phyloP scores from a whole-genome alignment of 352 stramenopile genomes.

The Pseudoperonospora humuli region DNA sequence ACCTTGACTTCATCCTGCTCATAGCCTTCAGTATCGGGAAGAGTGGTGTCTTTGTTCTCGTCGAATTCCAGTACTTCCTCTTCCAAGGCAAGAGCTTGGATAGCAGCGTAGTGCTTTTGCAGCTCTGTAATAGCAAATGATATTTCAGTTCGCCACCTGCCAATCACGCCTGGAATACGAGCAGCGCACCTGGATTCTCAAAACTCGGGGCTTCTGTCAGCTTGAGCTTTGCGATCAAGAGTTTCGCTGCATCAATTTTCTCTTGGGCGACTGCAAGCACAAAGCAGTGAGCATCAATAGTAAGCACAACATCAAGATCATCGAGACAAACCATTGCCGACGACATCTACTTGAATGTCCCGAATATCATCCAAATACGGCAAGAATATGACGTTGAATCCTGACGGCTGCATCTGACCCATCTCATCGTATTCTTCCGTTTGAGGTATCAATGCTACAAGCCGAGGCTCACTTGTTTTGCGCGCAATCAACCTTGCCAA shows the following conservation, averaged over 20 bases:
- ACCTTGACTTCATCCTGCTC: conserved; percentile 58
- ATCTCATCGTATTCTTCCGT: conserved; percentile 69
- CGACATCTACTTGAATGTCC: conserved; percentile 38
- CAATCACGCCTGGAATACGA: no score
- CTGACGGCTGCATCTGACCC: conserved; percentile 68
- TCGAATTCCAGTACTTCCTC: conserved; percentile 74
- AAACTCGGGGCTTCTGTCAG: conserved; percentile 66
- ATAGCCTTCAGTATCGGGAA: conserved; percentile 71
- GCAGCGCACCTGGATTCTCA: conserved; percentile 59
- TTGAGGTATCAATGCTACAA: conserved; percentile 72
- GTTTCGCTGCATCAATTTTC: conserved; percentile 55
- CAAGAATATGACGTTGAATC: conserved; percentile 73
- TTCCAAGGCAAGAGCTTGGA: conserved; percentile 66
- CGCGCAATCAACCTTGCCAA: conserved; percentile 61
- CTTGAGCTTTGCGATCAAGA: conserved; percentile 66
- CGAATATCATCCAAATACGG: conserved; percentile 80
- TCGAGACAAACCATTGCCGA: conserved; percentile 26
- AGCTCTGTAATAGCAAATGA: conserved; percentile 34
- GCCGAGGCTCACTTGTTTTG: conserved; percentile 67
- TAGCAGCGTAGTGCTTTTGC: conserved; percentile 77
- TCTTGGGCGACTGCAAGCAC: conserved; percentile 31
- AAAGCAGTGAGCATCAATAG: conserved; percentile 5
- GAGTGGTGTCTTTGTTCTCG: conserved; percentile 64
- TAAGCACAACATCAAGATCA: background rate
- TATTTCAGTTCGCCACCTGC: background rate